Evolutionary conservation across 441 rosid genomes (phyloP), one percentile per base, ranked within the genome.

Genomic region (Erodium chrysanthum): DNA sequence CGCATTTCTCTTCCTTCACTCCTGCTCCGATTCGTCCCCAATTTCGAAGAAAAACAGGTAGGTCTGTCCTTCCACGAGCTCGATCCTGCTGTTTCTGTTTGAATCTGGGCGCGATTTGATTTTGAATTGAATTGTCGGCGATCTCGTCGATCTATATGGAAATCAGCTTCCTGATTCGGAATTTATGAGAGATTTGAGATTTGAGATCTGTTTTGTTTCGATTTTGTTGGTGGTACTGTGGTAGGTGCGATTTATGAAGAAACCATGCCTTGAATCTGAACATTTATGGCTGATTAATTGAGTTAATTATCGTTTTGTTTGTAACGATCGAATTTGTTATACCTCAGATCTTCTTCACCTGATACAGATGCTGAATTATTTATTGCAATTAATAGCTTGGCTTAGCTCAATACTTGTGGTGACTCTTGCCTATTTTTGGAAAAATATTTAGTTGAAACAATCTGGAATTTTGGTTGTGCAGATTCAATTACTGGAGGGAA

Each of bases 381-480:
- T 37, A 37, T 37, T 37, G 10, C 7, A 6, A 9, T 37, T 7
- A 37, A 6, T 37, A 37, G 7, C 42, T 5, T 7, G 7, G 10
- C 10, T 37, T 9, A 9, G 42, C 42, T 37, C 42, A 37, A 37
- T 37, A 25, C 29, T 25, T n/a, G n/a, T n/a, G n/a, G n/a, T n/a
- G n/a, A n/a, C n/a, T n/a, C 37, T 33, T 37, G 42, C 42, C 42
- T 37, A 37, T 37, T 37, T 37, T 37, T 37, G 9, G 29, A 25
- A 25, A 25, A 25, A 25, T 3, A 25, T 25, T 25, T 25, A 25
- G 42, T 37, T 37, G 42, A 37, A 37, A 37, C 42, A 37, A 7
- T 9, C 10, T 37, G 42, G 7, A 60, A 46, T 59, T 21, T 68
- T 70, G 68, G 29, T 9, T 35, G 10, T 70, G 78, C 76, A 77